Evolutionary conservation across 441 rosid species (phyloP), one percentile per base, ranked within the genome.

Genomic region (Syzygium malaccense): DNA sequence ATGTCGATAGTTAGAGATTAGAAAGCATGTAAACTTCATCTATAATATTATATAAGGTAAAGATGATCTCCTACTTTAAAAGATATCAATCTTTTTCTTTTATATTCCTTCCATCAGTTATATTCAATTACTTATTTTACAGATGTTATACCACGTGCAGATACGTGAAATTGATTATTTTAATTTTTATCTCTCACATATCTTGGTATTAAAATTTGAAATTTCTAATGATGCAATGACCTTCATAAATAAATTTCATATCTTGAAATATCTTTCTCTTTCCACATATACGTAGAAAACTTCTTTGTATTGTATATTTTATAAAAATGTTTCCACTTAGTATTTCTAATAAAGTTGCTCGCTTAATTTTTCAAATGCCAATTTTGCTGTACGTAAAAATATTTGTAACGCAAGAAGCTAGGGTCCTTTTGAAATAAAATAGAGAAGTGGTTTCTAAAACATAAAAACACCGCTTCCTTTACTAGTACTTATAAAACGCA

Each of bases 361-460:
- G 32, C 9, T 62, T 62, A 26, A 26, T 28, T 62, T 28, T 62
- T n/a, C 9, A 62, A 62, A 62, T 62, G 68, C 33, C 68, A 62
- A 62, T 26, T 58, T 60, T 62, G 10, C 4, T 62, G 68, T 10
- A 62, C 19, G 1, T 62, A n/a, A 62, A 62, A 62, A 62, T 14
- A n/a, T 14, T n/a, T 62, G 3, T 28, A 62, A n/a, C 4, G 0
- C 7, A 62, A 1, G 33, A 3, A 28, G 8, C n/a, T 28, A n/a
- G 68, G 9, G 3, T 62, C 68, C 3, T 62, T 3, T 62, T 62
- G 33, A 62, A 28, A n/a, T 19, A 62, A 28, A 62, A 14, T 5
- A 28, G 0, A n/a, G 68, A 62, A 14, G 19, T 1, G 68, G 68
- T 1, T 62, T 62, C 33, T 7, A n/a, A 3, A 62, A 14, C 10